Evolutionary conservation across 306 rosid species (phyloP), one percentile per base, ranked within the genome.

Genomic region (Psophocarpus tetragonolobus): DNA sequence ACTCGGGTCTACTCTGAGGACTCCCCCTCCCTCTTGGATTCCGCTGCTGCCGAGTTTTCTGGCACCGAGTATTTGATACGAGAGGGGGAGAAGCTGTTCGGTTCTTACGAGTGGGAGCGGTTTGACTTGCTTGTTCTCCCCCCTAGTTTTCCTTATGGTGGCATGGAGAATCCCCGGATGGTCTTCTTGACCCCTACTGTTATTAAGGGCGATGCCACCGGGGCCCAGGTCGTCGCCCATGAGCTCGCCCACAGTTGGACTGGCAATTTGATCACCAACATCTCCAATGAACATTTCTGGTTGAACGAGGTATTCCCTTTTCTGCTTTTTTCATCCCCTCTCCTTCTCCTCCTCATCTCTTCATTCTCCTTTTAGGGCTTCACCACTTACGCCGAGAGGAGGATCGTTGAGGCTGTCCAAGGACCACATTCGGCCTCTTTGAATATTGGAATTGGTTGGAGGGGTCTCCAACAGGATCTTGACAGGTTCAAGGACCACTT

Each of bases 241-340:
- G 97, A 92, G 62, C 96, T 95, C 76, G 97, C 97, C 39, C 99
- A 95, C 58, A 95, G 99, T 73, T 92, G 99, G 97, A 95, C 99
- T 9, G 99, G 99, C 35, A 95, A 95, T 63, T 83, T 95, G 87
- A 91, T 95, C 87, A 95, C 97, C 12, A 95, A 95, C 88, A 91
- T 84, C 82, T 92, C 86, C 61, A 91, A 92, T 1, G 99, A 95
- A 10, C 99, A 95, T 77, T 92, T 95, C 73, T 95, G 99, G 99
- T 63, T 95, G 84, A 95, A 95, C 61, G 97, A 95, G 98, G 97
- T n/a, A n/a, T n/a, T n/a, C n/a, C n/a, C n/a, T n/a, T n/a, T n/a
- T n/a, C n/a, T n/a, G n/a, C n/a, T n/a, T n/a, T n/a, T n/a, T n/a
- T n/a, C n/a, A n/a, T n/a, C n/a, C n/a, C n/a, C n/a, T n/a, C n/a